These are phyloP conservation scores for Phytophthora podocarpi DNA, from an alignment of 352 stramenopile genomes.

Conservation along the genomic window DNA sequence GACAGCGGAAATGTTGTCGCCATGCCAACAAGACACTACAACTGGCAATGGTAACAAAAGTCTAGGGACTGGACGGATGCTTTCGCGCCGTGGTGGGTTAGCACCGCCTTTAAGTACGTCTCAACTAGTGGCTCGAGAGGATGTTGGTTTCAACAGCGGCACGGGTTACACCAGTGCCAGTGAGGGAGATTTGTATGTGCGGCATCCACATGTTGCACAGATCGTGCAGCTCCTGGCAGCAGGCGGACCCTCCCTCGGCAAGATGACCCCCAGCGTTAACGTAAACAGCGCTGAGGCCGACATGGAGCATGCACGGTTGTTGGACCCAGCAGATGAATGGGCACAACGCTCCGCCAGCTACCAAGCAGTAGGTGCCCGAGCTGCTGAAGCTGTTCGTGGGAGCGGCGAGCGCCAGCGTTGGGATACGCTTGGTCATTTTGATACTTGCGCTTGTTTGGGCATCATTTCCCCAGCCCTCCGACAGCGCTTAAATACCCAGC, in stretches of 20 bases:
- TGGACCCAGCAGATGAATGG: constrained; percentile 49
- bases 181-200: constrained; percentile 37
- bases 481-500: constrained; percentile 33
- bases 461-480: constrained; percentile 21
- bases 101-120: neutral
- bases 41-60: neutral
- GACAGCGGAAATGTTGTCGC: neutral
- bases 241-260: constrained; percentile 8
- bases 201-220: constrained; percentile 53
- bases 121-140: constrained; percentile 14
- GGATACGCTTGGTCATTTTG: constrained; percentile 52
- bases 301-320: constrained; percentile 26
- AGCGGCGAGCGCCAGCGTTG: constrained; percentile 45
- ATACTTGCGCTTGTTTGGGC: neutral
- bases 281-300: constrained; percentile 32
- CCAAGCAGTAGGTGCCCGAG: constrained; percentile 43
- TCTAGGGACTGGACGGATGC: neutral
- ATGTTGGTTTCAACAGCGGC: constrained; percentile 12
- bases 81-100: constrained; percentile 14
- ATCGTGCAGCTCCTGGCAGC: constrained; percentile 41
- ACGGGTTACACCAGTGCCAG: neutral
- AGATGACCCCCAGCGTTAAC: constrained; percentile 9
- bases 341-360: constrained; percentile 51
- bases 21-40: neutral
- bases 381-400: constrained; percentile 30